A percentile compares a stretch with the other conserved stretches of the same genome.
Conservation (phyloP, 2,329 filamentous ascomycete species). For the Aureobasidium sp. region DNA sequence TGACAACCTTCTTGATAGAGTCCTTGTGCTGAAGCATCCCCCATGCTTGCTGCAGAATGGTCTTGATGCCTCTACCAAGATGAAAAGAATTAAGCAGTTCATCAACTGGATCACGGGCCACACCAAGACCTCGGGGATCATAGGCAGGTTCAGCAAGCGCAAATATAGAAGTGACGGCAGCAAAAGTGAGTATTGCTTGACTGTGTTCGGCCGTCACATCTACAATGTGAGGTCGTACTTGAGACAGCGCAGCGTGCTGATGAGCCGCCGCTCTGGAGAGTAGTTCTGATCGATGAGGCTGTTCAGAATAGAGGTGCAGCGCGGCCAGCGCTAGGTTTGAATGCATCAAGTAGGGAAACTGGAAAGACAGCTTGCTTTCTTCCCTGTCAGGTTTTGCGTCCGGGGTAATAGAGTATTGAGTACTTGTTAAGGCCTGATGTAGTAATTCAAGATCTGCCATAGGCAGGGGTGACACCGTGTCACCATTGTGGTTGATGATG, state of each 20-base stretch:
- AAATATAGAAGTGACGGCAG: constrained; percentile 17
- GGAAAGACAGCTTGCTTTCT: not conserved
- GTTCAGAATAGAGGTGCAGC: constrained; percentile 18
- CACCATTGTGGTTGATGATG: constrained; percentile 1
- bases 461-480: constrained; percentile 13
- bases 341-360: constrained; percentile 19
- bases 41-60: not conserved
- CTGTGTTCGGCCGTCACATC: constrained; percentile 14
- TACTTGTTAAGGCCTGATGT: constrained; percentile 19
- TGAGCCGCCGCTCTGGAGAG: constrained; percentile 15
- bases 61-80: constrained; percentile 10
- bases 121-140: not conserved
- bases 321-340: constrained; percentile 21
- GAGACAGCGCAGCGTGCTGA: constrained; percentile 16
- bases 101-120: not conserved
- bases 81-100: constrained; percentile 10
- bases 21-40: not conserved
- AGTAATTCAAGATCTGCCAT: constrained; percentile 21
- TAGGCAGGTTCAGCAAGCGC: constrained; percentile 8
- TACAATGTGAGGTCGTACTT: constrained; percentile 15
- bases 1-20: not conserved
- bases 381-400: constrained; percentile 8
- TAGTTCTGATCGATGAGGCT: constrained; percentile 10
- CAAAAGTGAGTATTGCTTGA: constrained; percentile 16
- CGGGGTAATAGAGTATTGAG: constrained; percentile 13